These are phyloP conservation scores for Geranomyces variabilis DNA, from an alignment of 192 early-diverging fungal genomes.

Conservation along the genomic window DNA sequence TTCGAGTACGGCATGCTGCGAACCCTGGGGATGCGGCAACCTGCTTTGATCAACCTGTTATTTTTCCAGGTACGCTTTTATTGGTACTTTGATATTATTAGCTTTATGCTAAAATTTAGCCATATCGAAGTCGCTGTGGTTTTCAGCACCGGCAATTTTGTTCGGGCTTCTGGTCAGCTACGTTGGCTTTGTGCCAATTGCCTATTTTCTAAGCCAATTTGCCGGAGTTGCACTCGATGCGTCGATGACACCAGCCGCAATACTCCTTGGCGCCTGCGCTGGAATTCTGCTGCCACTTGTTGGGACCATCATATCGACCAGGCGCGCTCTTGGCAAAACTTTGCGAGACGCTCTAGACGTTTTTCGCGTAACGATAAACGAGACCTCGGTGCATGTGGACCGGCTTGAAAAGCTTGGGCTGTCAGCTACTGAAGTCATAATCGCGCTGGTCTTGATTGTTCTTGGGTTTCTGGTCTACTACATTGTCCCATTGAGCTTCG, in stretches of 20 bases:
- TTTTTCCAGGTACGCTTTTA: conserved; percentile 28
- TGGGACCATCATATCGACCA: conserved; percentile 33
- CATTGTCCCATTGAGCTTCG: conserved; percentile 34
- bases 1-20: conserved; percentile 47
- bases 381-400: conserved; percentile 27
- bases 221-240: conserved; percentile 16
- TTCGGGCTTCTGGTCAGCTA: conserved; percentile 34
- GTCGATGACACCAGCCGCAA: conserved; percentile 7
- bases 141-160: conserved; percentile 35
- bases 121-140: conserved; percentile 22
- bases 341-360: conserved; percentile 44
- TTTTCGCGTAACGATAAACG: conserved; percentile 31
- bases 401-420: conserved; percentile 33
- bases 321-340: conserved; percentile 34
- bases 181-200: conserved; percentile 28
- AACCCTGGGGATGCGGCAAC: conserved; percentile 36
- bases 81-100: too few relatives aligned
- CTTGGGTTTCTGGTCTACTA: conserved; percentile 45
- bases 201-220: conserved; percentile 27
- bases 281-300: conserved; percentile 33
- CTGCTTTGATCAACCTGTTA: conserved; percentile 26
- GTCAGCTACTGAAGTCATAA: conserved; percentile 11
- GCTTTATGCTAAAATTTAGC: not conserved
- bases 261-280: conserved; percentile 26
- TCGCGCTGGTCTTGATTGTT: conserved; percentile 32